Evolutionary conservation across 2,329 filamentous ascomycete genomes (phyloP).

Genomic region (Xylaria sp.): DNA sequence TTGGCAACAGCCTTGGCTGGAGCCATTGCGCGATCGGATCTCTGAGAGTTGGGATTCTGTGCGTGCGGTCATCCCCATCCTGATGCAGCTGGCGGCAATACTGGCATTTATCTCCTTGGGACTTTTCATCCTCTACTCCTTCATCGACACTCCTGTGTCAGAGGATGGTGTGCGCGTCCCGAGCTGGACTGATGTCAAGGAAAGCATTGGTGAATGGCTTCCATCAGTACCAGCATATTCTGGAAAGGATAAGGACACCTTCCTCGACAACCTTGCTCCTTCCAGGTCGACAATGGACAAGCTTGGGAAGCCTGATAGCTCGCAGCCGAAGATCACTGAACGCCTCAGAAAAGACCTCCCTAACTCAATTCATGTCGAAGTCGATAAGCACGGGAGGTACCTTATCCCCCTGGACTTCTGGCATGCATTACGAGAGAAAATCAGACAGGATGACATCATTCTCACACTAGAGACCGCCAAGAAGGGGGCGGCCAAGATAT

Average conservation of each 20-base stretch:
- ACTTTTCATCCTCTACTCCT: neutral
- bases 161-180: neutral
- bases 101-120: neutral
- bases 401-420: constrained; percentile 66
- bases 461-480: constrained; percentile 48
- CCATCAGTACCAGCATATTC: neutral
- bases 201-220: neutral
- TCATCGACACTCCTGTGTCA: neutral
- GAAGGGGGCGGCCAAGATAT: constrained; percentile 43
- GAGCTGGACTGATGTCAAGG: neutral
- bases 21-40: too few species aligned
- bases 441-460: constrained; percentile 52
- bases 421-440: constrained; percentile 61
- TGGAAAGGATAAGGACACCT: neutral
- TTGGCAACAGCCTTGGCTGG: too few species aligned
- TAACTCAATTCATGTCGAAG: constrained; percentile 57
- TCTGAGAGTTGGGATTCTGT: too few species aligned
- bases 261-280: neutral
- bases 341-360: constrained; percentile 56
- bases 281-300: neutral
- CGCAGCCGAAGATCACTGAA: constrained; percentile 32
- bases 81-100: too few species aligned
- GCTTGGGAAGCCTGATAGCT: neutral
- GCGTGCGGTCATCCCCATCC: too few species aligned
- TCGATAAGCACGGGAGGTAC: constrained; percentile 53